phyloP scores from a whole-genome alignment of 164 flowering plant species.

The Hamamelis virginiana region DNA sequence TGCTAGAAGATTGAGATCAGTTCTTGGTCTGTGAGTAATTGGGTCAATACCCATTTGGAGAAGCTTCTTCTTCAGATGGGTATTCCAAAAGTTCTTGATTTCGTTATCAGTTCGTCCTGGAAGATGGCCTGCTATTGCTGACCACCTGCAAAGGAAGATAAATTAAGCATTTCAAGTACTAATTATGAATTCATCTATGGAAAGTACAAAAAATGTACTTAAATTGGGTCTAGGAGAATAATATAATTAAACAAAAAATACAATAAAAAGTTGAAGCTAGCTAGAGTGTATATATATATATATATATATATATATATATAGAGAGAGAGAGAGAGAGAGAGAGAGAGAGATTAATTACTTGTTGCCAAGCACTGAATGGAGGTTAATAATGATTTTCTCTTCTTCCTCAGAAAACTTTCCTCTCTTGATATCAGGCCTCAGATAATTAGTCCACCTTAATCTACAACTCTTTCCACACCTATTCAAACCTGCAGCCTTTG shows the following conservation, averaged over 20 bases:
- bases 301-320: no score
- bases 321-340: neutral
- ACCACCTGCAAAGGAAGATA: constrained; percentile 25
- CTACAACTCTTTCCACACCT: constrained; percentile 29
- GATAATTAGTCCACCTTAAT: constrained; percentile 38
- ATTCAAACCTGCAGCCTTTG: neutral
- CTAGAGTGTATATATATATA: neutral
- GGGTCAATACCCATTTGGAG: constrained; percentile 42
- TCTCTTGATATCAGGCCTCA: constrained; percentile 36
- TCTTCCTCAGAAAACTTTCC: constrained; percentile 35
- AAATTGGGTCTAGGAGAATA: no score
- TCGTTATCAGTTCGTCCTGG: constrained; percentile 38
- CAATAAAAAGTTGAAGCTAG: neutral
- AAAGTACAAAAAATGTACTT: no score
- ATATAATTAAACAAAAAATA: no score
- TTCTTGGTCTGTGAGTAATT: constrained; percentile 34
- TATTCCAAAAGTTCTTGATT: constrained; percentile 38
- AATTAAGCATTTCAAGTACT: neutral
- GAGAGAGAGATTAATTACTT: constrained; percentile 15
- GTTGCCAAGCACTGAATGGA: constrained; percentile 32
- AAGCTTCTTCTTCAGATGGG: constrained; percentile 38
- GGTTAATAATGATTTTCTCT: constrained; percentile 28
- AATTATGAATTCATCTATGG: neutral
- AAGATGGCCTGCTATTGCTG: constrained; percentile 31
- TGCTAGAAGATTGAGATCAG: constrained; percentile 24